Evolutionary conservation across 495 filamentous ascomycete species (phyloP), one percentile per base, ranked within the genome.

Genomic region (Penicillium psychrofluorescens): DNA sequence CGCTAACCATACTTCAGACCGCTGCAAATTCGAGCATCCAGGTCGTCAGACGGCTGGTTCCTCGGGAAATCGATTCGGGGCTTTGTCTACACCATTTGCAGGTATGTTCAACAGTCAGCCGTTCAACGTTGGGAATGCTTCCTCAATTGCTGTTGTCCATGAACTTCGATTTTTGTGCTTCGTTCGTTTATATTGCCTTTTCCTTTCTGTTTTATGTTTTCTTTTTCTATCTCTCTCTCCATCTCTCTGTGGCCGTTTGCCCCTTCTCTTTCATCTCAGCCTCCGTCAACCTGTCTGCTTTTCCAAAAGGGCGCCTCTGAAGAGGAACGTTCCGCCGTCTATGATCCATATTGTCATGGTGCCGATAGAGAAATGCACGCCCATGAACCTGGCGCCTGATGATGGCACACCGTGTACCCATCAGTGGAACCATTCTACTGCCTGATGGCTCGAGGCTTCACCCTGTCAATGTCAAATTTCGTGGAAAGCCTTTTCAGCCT

Each of bases 1-100:
- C 4, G 43, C 53, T 63, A 50, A 64, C 36, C 7, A 6, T 12
- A 28, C 6, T 40, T 7, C 41, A 80, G 79, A 76, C 35, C 56
- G 59, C 10, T 83, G 79, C 61, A 72, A 58, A 45, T 66, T 61
- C 61, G 77, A 81, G 40, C 79, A 83, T 55, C 75, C 76, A 30
- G 61, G 68, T 27, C 46, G 45, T 38, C 36, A 47, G 36, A 59
- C 56, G 14, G 15, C 50, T 41, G 51, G 54, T 40, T 27, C 57
- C 42, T 50, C 59, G 12, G 59, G 63, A n/a, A 73, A 70, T 48
- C 64, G 69, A 35, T 74, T 76, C 50, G 62, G 59, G n/a, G 59
- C 57, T 35, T 58, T 71, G 27, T 50, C 58, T 11, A 64, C 62
- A 39, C 58, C 62, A 13, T 64, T 65, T 49, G 58, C 51, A 57